Conservation (phyloP, 192 early-diverging fungal genomes). For the Funneliformis mosseae region DNA sequence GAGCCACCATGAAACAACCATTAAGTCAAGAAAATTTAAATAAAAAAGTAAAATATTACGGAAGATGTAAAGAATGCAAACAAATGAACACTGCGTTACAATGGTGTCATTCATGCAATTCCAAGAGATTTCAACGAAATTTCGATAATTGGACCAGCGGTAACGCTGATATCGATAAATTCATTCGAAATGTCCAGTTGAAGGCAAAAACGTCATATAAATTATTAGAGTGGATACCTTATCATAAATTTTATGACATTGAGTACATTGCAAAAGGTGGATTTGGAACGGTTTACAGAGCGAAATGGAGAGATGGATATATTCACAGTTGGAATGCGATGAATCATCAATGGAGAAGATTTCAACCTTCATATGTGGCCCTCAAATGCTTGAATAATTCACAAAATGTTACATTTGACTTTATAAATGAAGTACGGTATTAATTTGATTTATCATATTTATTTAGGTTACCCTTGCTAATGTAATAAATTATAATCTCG, state of each 20-base stretch:
- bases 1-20: too few relatives aligned
- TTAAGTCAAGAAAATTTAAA: too few relatives aligned
- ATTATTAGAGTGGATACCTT: neutral
- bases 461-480: neutral
- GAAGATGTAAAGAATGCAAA: too few relatives aligned
- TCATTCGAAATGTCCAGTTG: neutral
- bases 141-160: neutral
- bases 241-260: neutral
- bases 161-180: neutral
- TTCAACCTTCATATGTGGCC: neutral
- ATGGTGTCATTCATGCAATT: neutral
- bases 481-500: too few relatives aligned
- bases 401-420: neutral
- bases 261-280: neutral
- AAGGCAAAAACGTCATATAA: neutral
- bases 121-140: too few relatives aligned
- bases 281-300: slow-evolving; percentile 19
- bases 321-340: neutral
- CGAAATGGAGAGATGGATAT: neutral
- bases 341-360: neutral
- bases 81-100: neutral
- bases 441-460: neutral
- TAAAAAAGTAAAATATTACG: too few relatives aligned
- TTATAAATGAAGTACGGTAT: neutral
- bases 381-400: neutral